Conservation (phyloP, 2,329 filamentous ascomycete species). For the Apiospora marii region DNA sequence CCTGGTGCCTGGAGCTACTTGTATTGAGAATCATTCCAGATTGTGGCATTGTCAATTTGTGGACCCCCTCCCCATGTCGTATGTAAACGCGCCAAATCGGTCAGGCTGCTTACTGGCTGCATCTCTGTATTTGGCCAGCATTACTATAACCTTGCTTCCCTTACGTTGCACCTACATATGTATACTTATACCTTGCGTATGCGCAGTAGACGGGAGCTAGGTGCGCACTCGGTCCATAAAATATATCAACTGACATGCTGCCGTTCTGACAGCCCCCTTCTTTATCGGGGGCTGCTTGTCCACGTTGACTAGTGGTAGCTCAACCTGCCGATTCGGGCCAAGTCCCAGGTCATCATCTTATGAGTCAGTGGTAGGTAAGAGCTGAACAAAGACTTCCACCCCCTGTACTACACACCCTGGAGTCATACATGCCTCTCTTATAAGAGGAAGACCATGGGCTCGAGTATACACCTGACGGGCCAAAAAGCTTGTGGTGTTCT, state of each 20-base stretch:
- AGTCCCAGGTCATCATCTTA: not conserved
- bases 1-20: not conserved
- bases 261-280: not conserved
- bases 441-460: not conserved
- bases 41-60: not conserved
- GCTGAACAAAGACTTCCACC: not conserved
- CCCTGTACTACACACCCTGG: not conserved
- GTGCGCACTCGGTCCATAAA: not conserved
- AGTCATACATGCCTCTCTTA: not conserved
- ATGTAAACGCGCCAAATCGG: not conserved
- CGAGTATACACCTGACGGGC: not conserved
- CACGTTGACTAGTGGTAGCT: not conserved
- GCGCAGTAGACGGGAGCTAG: not conserved
- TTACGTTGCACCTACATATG: not conserved
- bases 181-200: not conserved
- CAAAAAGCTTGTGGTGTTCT: not conserved
- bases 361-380: conserved; percentile 1
- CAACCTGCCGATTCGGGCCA: not conserved
- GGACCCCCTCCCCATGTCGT: not conserved
- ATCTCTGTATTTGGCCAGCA: not conserved
- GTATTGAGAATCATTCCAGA: not conserved
- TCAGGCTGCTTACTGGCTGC: not conserved
- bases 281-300: not conserved
- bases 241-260: not conserved
- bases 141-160: no score